Conservation (phyloP, 352 stramenopile genomes). For the Aphanomyces stellatus region DNA sequence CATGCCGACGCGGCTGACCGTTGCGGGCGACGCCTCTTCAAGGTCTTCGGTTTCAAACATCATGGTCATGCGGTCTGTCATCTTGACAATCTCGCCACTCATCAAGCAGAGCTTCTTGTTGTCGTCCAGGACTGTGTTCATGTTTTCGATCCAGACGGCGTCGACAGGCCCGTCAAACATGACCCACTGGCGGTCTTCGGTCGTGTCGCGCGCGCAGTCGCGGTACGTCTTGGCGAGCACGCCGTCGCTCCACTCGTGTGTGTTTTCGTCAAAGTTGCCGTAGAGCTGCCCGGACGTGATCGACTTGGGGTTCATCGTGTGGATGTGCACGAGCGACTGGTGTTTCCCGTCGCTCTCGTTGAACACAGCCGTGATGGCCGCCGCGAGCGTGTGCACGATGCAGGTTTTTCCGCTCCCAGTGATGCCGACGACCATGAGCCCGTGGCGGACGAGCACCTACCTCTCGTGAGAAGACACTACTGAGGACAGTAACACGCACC, state of each 20-base stretch:
- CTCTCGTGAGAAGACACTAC: background rate
- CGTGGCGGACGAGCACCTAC: slow-evolving; percentile 87
- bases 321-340: slow-evolving; percentile 61
- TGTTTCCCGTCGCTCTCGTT: slow-evolving; percentile 42
- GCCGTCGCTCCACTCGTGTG: slow-evolving; percentile 93
- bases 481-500: slow-evolving; percentile 21
- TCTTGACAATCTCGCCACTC: slow-evolving; percentile 92
- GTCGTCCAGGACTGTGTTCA: slow-evolving; percentile 92
- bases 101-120: slow-evolving; percentile 94
- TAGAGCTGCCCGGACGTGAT: slow-evolving; percentile 93
- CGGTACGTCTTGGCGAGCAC: slow-evolving; percentile 92
- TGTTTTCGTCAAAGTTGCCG: slow-evolving; percentile 91
- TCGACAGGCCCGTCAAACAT: slow-evolving; percentile 92
- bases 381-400: slow-evolving; percentile 78
- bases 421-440: slow-evolving; percentile 93
- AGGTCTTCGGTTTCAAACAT: slow-evolving; percentile 94
- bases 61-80: slow-evolving; percentile 93
- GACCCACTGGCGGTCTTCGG: slow-evolving; percentile 85
- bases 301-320: slow-evolving; percentile 93
- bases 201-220: slow-evolving; percentile 82
- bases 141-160: slow-evolving; percentile 94
- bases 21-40: slow-evolving; percentile 79
- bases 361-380: slow-evolving; percentile 63
- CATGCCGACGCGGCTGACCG: slow-evolving; percentile 89
- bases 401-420: slow-evolving; percentile 92